These are phyloP conservation scores for Primulina tabacum DNA, from an alignment of 257 asterid genomes.

Conservation along the genomic window DNA sequence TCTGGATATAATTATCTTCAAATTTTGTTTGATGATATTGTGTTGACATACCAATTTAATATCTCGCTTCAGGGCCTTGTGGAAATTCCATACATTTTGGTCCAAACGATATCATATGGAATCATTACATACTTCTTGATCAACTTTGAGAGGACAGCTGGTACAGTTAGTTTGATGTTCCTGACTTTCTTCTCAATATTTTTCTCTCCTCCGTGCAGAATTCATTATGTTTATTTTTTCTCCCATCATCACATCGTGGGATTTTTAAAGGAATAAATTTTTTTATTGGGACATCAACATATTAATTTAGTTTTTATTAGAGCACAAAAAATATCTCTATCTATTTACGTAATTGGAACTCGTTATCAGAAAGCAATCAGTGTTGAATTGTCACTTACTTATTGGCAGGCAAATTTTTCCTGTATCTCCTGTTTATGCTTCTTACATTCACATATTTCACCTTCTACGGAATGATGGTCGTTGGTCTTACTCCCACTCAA, in stretches of 20 bases:
- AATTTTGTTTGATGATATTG: neutral
- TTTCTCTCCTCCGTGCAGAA: neutral
- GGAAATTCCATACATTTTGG: conserved; percentile 72
- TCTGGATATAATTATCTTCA: neutral
- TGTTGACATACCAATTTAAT: neutral
- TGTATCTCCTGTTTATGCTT: conserved; percentile 43
- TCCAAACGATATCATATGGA: conserved; percentile 67
- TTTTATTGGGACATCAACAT: too few species aligned
- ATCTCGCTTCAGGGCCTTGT: conserved; percentile 58
- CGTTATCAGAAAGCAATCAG: neutral
- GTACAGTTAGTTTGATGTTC: conserved; percentile 32
- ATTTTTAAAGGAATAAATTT: too few species aligned
- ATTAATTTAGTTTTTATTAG: too few species aligned
- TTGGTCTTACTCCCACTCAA: conserved; percentile 51
- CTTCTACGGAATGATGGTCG: conserved; percentile 54
- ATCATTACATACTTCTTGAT: conserved; percentile 79
- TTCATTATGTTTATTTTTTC: neutral
- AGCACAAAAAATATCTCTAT: too few species aligned
- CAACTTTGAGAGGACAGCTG: conserved; percentile 69
- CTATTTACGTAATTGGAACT: neutral
- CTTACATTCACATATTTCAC: conserved; percentile 55
- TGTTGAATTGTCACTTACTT: conserved; percentile 6
- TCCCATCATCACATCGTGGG: neutral
- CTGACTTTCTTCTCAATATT: neutral
- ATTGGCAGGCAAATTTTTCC: conserved; percentile 41